These are phyloP conservation scores for Beta corolliflora DNA, from an alignment of 179 eudicot genomes.

Conservation along the genomic window DNA sequence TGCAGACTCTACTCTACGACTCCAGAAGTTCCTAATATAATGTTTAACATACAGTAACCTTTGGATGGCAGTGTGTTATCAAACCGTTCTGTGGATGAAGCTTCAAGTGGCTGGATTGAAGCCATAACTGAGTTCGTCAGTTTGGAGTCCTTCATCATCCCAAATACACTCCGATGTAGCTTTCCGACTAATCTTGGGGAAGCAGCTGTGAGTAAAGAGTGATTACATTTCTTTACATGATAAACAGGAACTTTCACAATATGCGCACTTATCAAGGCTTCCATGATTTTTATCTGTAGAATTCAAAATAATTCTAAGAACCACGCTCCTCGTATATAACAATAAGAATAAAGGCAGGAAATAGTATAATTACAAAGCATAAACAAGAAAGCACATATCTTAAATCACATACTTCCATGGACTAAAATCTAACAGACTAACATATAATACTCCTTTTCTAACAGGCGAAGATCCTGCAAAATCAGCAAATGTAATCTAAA, in stretches of 20 bases:
- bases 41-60: slow-evolving; percentile 47
- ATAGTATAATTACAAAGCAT: too few species aligned
- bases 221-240: slow-evolving; percentile 29
- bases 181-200: slow-evolving; percentile 30
- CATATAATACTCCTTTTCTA: background rate
- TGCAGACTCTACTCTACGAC: background rate
- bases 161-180: slow-evolving; percentile 34
- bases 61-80: slow-evolving; percentile 77
- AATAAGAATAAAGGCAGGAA: background rate
- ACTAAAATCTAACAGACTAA: too few species aligned
- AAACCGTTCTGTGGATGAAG: slow-evolving; percentile 42
- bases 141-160: slow-evolving; percentile 42
- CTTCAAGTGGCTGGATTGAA: slow-evolving; percentile 54
- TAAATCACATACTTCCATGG: too few species aligned
- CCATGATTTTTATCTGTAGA: slow-evolving; percentile 52
- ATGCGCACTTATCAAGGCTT: slow-evolving; percentile 51
- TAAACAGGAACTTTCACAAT: slow-evolving; percentile 34
- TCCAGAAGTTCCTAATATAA: background rate
- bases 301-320: background rate
- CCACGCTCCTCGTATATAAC: background rate
- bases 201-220: slow-evolving; percentile 29
- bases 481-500: background rate
- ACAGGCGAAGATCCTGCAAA: background rate
- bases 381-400: too few species aligned
- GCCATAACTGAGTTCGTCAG: slow-evolving; percentile 43